phyloP scores from a whole-genome alignment of 441 rosid genomes.

The Populus hybrid region DNA sequence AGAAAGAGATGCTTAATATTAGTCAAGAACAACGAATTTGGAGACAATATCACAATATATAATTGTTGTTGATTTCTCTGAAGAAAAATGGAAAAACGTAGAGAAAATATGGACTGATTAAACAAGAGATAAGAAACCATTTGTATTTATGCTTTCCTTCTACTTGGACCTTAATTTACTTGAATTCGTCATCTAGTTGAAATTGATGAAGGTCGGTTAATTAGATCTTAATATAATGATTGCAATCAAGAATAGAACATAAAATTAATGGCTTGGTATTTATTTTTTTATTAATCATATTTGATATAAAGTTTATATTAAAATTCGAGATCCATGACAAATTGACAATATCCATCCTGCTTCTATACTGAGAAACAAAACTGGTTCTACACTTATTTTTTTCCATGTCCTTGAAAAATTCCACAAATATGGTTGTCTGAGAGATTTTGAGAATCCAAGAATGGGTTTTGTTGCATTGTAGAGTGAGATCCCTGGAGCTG shows the following conservation, averaged over 20 bases:
- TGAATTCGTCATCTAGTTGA: neutral
- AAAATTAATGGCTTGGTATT: neutral
- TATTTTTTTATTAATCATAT: neutral
- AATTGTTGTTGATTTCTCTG: neutral
- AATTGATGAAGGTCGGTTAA: neutral
- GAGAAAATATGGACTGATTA: neutral
- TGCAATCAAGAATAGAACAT: neutral
- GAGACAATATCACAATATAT: neutral
- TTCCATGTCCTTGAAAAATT: neutral
- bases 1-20: neutral
- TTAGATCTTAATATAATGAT: slow-evolving; percentile 2
- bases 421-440: neutral
- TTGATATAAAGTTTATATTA: neutral
- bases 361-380: neutral
- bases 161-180: neutral
- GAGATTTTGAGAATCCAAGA: neutral
- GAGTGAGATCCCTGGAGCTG: neutral
- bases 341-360: neutral
- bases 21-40: neutral
- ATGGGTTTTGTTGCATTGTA: neutral
- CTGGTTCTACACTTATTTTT: neutral
- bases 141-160: neutral
- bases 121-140: neutral
- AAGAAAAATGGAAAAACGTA: neutral
- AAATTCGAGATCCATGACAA: neutral